Evolutionary conservation across 2,329 filamentous ascomycete species (phyloP).

Genomic region (Ascochyta fabae): DNA sequence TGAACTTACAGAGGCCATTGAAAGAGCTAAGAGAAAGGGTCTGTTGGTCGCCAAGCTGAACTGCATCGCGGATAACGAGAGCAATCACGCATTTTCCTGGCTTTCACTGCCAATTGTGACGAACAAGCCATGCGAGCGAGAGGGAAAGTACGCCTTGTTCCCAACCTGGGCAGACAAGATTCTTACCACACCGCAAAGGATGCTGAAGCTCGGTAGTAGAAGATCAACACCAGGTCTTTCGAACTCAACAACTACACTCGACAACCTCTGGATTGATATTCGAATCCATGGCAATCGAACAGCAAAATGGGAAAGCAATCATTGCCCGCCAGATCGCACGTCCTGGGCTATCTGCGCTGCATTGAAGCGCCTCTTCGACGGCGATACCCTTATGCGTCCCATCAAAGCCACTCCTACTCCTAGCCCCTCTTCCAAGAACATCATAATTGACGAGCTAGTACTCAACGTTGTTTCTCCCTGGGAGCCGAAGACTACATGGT

Average conservation of each 20-base stretch:
- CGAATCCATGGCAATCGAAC: constrained; percentile 31
- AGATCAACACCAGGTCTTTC: not conserved
- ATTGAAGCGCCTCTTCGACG: constrained; percentile 38
- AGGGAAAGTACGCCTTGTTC: constrained; percentile 13
- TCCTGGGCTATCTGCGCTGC: constrained; percentile 47
- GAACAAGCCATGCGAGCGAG: constrained; percentile 15
- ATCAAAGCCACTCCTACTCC: constrained; percentile 6
- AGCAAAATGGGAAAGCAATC: constrained; percentile 26
- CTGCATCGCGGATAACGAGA: constrained; percentile 39
- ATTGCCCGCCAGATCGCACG: constrained; percentile 30
- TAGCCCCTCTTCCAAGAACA: constrained; percentile 9
- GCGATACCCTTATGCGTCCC: constrained; percentile 30
- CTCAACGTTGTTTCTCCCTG: constrained; percentile 41
- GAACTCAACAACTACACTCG: constrained; percentile 19
- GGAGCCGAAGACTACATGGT: constrained; percentile 11
- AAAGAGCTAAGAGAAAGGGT: constrained; percentile 23
- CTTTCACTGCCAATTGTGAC: constrained; percentile 38
- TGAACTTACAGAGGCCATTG: constrained; percentile 38
- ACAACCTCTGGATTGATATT: constrained; percentile 41
- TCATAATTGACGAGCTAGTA: constrained; percentile 39
- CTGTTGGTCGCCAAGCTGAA: constrained; percentile 33
- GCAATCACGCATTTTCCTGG: constrained; percentile 43
- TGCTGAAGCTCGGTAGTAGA: constrained; percentile 8
- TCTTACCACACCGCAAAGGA: constrained; percentile 15
- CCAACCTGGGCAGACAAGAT: constrained; percentile 27